phyloP scores from a whole-genome alignment of 805 yeast genomes.

The Metschnikowia dekortorum region DNA sequence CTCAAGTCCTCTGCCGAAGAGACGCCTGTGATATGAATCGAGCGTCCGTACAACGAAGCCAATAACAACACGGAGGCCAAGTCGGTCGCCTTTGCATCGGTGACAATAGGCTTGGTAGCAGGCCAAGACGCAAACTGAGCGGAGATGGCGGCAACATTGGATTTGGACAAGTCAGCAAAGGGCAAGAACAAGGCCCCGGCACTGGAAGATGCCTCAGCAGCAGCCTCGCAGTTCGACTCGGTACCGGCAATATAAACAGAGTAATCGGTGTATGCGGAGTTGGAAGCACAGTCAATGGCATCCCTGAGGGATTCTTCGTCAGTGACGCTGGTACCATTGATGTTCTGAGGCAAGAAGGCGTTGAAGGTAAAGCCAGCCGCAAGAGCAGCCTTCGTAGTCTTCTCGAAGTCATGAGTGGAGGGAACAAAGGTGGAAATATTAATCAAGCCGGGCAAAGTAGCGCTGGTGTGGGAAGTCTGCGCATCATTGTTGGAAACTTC shows the following conservation, averaged over 20 bases:
- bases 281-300: constrained; percentile 54
- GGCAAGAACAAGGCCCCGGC: constrained; percentile 84
- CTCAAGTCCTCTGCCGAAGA: constrained; percentile 76
- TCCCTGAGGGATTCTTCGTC: constrained; percentile 63
- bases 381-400: constrained; percentile 64
- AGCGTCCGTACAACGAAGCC: constrained; percentile 80
- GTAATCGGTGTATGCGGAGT: constrained; percentile 74
- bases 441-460: constrained; percentile 80
- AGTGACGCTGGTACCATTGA: constrained; percentile 57
- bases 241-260: constrained; percentile 82
- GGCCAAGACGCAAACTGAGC: constrained; percentile 86
- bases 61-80: constrained; percentile 87
- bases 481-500: constrained; percentile 77
- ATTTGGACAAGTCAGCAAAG: constrained; percentile 62
- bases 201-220: constrained; percentile 55
- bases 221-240: constrained; percentile 57
- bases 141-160: constrained; percentile 73
- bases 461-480: constrained; percentile 83
- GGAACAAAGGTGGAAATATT: constrained; percentile 80
- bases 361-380: constrained; percentile 87
- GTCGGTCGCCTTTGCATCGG: constrained; percentile 89
- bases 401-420: constrained; percentile 61
- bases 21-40: constrained; percentile 87
- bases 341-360: constrained; percentile 70
- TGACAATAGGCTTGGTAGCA: constrained; percentile 71